Evolutionary conservation across 2,329 filamentous ascomycete genomes (phyloP), one percentile per base, ranked within the genome.

Genomic region (Colletotrichum aenigma): DNA sequence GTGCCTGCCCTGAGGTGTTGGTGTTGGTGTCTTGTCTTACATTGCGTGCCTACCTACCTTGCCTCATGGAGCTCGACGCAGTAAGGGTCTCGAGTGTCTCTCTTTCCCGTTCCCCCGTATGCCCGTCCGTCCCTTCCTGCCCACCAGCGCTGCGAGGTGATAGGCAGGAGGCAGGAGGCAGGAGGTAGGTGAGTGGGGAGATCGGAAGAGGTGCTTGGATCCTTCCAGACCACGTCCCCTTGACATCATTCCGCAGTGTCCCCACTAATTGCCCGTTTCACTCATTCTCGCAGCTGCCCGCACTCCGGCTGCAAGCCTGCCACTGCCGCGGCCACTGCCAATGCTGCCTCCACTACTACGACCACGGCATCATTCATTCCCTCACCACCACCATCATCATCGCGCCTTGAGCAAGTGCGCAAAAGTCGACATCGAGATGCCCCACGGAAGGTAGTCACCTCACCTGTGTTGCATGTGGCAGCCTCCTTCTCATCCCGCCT

Each of bases 261-360:
- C 62, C 74, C 70, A 73, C 74, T 75, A 75, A 75, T 73, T 75
- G 3, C 70, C 70, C 18, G 70, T 73, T 73, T 70, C 67, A 62
- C 32, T 28, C 58, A 69, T 18, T 16, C 21, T 7, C 18, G n/a
- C 32, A 58, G 48, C 32, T 60, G 21, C 15, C 28, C 24, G n/a
- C 24, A 55, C 43, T 28, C 34, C 30, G 26, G 21, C 36, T 61
- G 62, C 18, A 24, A 26, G 61, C 26, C 36, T 38, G 24, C 61
- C 55, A 70, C 34, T 36, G 61, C 61, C 55, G 52, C 34, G 15
- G 34, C 34, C 34, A 36, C 66, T 74, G 18, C 56, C 32, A 9
- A 9, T 21, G 13, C 18, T 38, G 32, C 16, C 38, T 30, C 21
- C 26, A 67, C 24, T 43, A 43, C 28, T 43, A 61, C 26, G 62